Evolutionary conservation across 768 basidiomycete species (phyloP).

Genomic region (Suillus americanus): DNA sequence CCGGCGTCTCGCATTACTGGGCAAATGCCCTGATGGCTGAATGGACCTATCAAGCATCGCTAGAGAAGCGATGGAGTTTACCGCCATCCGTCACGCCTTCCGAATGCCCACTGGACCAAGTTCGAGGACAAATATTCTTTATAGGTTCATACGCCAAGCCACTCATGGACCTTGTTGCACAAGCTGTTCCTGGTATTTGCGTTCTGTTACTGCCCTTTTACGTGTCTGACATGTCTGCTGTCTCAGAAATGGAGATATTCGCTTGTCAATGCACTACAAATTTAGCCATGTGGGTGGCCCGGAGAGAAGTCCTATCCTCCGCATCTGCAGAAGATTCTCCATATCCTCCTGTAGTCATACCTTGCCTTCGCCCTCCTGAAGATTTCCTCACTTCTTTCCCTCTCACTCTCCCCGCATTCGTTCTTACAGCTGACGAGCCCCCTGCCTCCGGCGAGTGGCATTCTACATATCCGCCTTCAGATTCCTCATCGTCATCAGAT

Average conservation of each 20-base stretch:
- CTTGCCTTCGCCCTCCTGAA: slow-evolving; percentile 34
- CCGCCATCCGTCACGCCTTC: slow-evolving; percentile 53
- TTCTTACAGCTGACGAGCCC: slow-evolving; percentile 30
- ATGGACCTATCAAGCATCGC: slow-evolving; percentile 86
- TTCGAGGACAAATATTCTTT: slow-evolving; percentile 86
- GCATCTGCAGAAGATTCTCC: slow-evolving; percentile 10
- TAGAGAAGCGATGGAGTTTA: slow-evolving; percentile 78
- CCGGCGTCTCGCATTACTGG: slow-evolving; percentile 91
- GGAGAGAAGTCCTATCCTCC: slow-evolving; percentile 40
- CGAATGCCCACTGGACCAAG: slow-evolving; percentile 60
- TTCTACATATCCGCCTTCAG: slow-evolving; percentile 23
- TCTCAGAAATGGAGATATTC: slow-evolving; percentile 65
- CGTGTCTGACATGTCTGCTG: neutral
- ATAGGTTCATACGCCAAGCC: slow-evolving; percentile 81
- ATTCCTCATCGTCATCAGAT: slow-evolving; percentile 31
- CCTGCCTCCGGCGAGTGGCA: slow-evolving; percentile 24
- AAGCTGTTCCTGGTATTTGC: slow-evolving; percentile 65
- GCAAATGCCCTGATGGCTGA: slow-evolving; percentile 84
- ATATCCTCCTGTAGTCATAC: slow-evolving; percentile 11
- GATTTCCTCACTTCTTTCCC: slow-evolving; percentile 57
- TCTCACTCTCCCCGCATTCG: slow-evolving; percentile 50
- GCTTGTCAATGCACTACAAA: slow-evolving; percentile 69
- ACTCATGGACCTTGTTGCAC: slow-evolving; percentile 72
- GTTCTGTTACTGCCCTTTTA: neutral
- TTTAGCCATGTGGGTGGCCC: slow-evolving; percentile 65